A percentile compares a stretch with the other conserved stretches of the same genome.
Evolutionary conservation across 371 early-diverging fungal species (phyloP).

Genomic region (Rhizomucor pusillus): DNA sequence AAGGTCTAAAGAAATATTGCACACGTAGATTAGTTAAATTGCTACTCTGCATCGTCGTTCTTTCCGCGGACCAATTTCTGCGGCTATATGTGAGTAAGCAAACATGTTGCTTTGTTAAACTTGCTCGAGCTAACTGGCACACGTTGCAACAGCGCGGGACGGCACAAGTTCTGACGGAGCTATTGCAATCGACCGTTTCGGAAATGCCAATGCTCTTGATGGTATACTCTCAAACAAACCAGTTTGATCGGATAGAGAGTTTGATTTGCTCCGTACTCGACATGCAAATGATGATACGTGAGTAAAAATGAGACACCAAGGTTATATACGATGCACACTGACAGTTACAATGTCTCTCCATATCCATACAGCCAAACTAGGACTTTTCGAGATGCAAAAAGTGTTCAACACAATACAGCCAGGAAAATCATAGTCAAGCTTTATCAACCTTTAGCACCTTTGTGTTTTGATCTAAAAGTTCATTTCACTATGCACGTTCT

Average conservation of each 20-base stretch:
- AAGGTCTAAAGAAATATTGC: no score
- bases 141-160: conserved; percentile 17
- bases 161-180: conserved; percentile 16
- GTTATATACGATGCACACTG: not conserved
- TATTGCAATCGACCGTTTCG: conserved; percentile 30
- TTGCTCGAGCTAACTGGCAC: not conserved
- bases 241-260: conserved; percentile 35
- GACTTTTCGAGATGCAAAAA: conserved; percentile 49
- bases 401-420: conserved; percentile 18
- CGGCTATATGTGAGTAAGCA: conserved; percentile 1
- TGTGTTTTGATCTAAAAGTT: no score
- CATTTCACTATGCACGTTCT: no score
- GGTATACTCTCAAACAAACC: conserved; percentile 41
- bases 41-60: conserved; percentile 10
- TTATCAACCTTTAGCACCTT: no score
- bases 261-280: conserved; percentile 32
- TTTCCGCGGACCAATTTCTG: conserved; percentile 14
- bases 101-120: not conserved
- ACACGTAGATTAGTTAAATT: conserved; percentile 11
- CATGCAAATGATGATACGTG: conserved; percentile 49
- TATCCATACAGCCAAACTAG: conserved; percentile 31
- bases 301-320: conserved; percentile 5
- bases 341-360: not conserved
- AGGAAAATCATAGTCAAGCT: no score
- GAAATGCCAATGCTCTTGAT: conserved; percentile 38